Percentiles rank a stretch among this genome's conserved stretches.
Evolutionary conservation across 371 early-diverging fungal species (phyloP).

Genomic region (Rhizopus arrhizus): DNA sequence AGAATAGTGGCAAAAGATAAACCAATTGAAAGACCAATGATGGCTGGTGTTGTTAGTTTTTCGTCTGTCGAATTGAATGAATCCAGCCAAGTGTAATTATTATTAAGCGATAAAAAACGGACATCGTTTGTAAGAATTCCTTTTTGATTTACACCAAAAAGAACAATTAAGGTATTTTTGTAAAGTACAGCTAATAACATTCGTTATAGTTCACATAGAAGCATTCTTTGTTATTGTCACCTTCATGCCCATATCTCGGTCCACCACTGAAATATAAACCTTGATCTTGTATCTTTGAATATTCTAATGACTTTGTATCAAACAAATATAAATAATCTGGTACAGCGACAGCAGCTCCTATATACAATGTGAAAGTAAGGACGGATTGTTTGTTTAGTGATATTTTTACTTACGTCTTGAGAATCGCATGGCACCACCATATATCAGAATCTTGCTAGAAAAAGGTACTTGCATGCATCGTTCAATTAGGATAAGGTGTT

Average conservation of each 20-base stretch:
- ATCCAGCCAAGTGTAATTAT: constrained; percentile 11
- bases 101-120: constrained; percentile 14
- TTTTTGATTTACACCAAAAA: constrained; percentile 21
- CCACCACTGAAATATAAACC: constrained; percentile 10
- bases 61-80: constrained; percentile 2
- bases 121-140: constrained; percentile 15
- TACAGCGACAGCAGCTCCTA: constrained; percentile 4
- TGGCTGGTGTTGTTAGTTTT: constrained; percentile 4
- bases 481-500: background rate
- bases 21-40: constrained; percentile 22
- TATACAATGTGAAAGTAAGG: constrained; percentile 3
- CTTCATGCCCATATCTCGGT: constrained; percentile 24
- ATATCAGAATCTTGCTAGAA: constrained; percentile 20
- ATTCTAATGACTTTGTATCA: constrained; percentile 24
- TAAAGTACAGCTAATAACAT: constrained; percentile 12
- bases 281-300: constrained; percentile 10
- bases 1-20: background rate
- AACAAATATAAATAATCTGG: constrained; percentile 23
- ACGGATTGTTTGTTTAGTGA: background rate
- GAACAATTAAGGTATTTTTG: constrained; percentile 16
- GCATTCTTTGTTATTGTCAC: background rate
- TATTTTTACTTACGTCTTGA: constrained; percentile 10
- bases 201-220: background rate
- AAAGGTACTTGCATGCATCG: constrained; percentile 13
- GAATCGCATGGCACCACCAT: constrained; percentile 18